Evolutionary conservation across 1,139 yeast genomes (phyloP).

Genomic region (Candida smagusa): DNA sequence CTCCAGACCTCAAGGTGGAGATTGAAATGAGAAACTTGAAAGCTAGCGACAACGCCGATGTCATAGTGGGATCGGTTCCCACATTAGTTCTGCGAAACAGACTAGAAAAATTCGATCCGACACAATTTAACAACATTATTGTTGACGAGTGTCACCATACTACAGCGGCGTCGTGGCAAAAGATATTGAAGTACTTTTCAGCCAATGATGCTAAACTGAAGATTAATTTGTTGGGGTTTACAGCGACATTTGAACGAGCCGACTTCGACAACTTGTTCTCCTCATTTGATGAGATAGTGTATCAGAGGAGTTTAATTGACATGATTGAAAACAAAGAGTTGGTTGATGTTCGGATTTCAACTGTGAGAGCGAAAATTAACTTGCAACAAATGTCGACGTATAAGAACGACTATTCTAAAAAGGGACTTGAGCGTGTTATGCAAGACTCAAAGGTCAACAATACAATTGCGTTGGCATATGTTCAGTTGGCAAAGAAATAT

Average conservation of each 20-base stretch:
- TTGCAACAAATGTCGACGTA: slow-evolving; percentile 27
- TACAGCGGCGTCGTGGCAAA: slow-evolving; percentile 65
- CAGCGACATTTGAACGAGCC: slow-evolving; percentile 73
- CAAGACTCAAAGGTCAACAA: slow-evolving; percentile 54
- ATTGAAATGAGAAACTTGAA: slow-evolving; percentile 65
- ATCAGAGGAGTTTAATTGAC: slow-evolving; percentile 60
- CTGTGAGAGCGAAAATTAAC: slow-evolving; percentile 45
- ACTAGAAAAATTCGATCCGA: slow-evolving; percentile 52
- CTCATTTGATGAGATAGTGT: slow-evolving; percentile 74
- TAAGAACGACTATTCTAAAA: slow-evolving; percentile 54
- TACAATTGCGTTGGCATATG: slow-evolving; percentile 58
- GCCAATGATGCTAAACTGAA: slow-evolving; percentile 42
- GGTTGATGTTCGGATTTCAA: slow-evolving; percentile 64
- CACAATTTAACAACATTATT: slow-evolving; percentile 65
- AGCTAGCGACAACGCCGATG: slow-evolving; percentile 48
- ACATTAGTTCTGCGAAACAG: slow-evolving; percentile 53
- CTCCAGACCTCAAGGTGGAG: slow-evolving; percentile 56
- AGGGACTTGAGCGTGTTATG: slow-evolving; percentile 51
- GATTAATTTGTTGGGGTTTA: slow-evolving; percentile 72
- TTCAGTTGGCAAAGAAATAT: slow-evolving; percentile 34
- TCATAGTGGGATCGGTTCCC: slow-evolving; percentile 76
- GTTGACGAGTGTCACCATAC: slow-evolving; percentile 96
- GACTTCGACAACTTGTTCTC: slow-evolving; percentile 61
- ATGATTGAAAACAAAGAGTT: slow-evolving; percentile 71
- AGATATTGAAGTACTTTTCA: slow-evolving; percentile 56